These are phyloP conservation scores for Scheffersomyces illinoinensis DNA, from an alignment of 1,139 yeast species.

Conservation along the genomic window DNA sequence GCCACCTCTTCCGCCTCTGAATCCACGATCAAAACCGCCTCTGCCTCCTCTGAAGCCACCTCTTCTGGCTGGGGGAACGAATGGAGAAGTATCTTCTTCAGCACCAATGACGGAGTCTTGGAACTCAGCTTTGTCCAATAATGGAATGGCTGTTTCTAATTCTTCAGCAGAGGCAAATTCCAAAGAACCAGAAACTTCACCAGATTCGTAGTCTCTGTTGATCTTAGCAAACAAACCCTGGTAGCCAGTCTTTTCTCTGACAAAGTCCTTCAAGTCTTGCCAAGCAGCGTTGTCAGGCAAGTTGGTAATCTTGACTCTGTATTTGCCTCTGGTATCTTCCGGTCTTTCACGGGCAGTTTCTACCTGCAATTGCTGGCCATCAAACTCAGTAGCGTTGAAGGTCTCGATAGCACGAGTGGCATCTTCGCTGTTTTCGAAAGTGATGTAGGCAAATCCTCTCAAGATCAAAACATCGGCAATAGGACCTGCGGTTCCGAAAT, in stretches of 20 bases:
- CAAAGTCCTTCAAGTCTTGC: conserved; percentile 84
- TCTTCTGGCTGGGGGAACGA: conserved; percentile 62
- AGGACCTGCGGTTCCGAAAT: conserved; percentile 65
- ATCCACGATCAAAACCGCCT: conserved; percentile 30
- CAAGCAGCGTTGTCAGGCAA: conserved; percentile 77
- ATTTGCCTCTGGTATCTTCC: conserved; percentile 66
- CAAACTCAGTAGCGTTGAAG: conserved; percentile 55
- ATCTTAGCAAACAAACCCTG: conserved; percentile 76
- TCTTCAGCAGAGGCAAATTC: conserved; percentile 79
- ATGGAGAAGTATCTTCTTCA: conserved; percentile 80
- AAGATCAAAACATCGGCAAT: conserved; percentile 66
- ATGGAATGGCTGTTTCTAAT: conserved; percentile 65
- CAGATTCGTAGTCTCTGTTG: conserved; percentile 55
- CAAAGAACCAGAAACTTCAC: conserved; percentile 73
- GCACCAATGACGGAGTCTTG: conserved; percentile 66
- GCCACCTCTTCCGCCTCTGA: conserved; percentile 16
- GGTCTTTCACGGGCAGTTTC: conserved; percentile 67
- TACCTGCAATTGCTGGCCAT: conserved; percentile 65
- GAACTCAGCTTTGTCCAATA: conserved; percentile 70
- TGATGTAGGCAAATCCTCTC: conserved; percentile 78
- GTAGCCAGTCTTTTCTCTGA: conserved; percentile 65
- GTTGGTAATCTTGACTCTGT: conserved; percentile 66
- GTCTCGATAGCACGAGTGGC: conserved; percentile 69
- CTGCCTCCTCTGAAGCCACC: conserved; percentile 50
- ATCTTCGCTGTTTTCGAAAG: conserved; percentile 64